Evolutionary conservation across 1,139 yeast species (phyloP), one percentile per base, ranked within the genome.

Genomic region (Hanseniaspora uvarum): DNA sequence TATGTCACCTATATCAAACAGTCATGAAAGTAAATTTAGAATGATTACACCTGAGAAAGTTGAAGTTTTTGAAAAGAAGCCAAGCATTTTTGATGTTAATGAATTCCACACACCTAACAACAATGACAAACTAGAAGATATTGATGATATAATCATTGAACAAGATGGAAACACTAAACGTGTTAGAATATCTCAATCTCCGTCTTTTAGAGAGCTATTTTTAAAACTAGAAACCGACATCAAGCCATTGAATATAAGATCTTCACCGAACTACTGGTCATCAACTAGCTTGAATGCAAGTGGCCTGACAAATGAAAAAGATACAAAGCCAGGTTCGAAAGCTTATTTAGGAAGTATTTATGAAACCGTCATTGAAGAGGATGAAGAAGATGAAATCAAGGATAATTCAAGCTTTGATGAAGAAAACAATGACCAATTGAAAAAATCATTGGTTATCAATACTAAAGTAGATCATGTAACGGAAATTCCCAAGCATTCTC

Each of bases 171-270:
- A 43, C 12, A 37, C 21, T 6, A 50, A 50, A 21, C 16, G 24
- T 21, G 39, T 50, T 12, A 43, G 37, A 16, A 43, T 50, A n/a
- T 43, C 53, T 5, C 53, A 50, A 30, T 50, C 53, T 7, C 53
- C 53, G 11, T 50, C 53, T 8, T 50, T 50, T 26, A 50, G 46
- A 44, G 53, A 50, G 31, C 26, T 50, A n/a, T 50, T 50, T 28
- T 50, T 50, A 23, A 50, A 44, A 12, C 12, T 50, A 16, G 53
- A 50, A 36, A 18, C 48, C 12, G 48, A 50, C 23, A 16, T 50
- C 5, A 18, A 50, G n/a, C 53, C 53, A 16, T 26, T 21, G 3
- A 18, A 46, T 28, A 21, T 8, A 18, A 37, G 18, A 16, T 28
- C 40, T 12, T 36, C 39, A 6, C 53, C 53, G 30, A 50, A 50